Evolutionary conservation across 2,329 filamentous ascomycete species (phyloP), one percentile per base, ranked within the genome.

Genomic region (Polytolypa hystricis): DNA sequence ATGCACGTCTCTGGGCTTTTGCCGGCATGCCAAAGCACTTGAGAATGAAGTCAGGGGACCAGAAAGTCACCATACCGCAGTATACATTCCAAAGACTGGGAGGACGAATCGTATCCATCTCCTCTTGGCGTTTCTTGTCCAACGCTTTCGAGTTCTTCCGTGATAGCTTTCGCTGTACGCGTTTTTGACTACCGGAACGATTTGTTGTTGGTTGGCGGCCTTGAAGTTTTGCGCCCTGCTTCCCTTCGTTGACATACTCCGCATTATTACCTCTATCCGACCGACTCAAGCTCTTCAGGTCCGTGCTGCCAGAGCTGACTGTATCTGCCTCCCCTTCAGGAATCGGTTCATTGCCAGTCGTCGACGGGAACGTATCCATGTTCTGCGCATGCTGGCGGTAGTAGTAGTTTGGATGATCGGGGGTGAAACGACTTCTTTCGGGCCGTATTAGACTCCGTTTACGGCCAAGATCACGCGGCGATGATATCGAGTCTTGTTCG

Each of bases 1-100:
- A 98, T 2, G 91, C 91, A 52, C 85, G 75, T 55, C 86, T 81
- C 59, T 96, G 85, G 11, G 81, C 85, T 59, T 83, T 91, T 30
- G 83, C 73, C 5, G 78, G 77, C 69, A 83, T 93, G 26, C 87
- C 86, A 52, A 86, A 91, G 61, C 84, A 93, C 47, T 73, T 75
- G 37, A 98, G 67, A 18, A 95, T 62, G 43, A 89, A 82, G 55
- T 86, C 80, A 0, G 91, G 91, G 40, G 77, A 82, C 87, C 91
- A 96, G 53, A 96, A 95, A 0, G 91, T 98, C 47, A 98, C 65
- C 44, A 93, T 75, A 32, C 83, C 81, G 61, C 91, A 98, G 65
- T 98, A 98, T 3, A 93, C 79, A 51, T 86, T 93, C 91, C 91
- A 98, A 25, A 93, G 61, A 53, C 83, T 94, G 0, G 85, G 86